Conservation (phyloP, 177 flowering plant species). For the Vitis hybrid region DNA sequence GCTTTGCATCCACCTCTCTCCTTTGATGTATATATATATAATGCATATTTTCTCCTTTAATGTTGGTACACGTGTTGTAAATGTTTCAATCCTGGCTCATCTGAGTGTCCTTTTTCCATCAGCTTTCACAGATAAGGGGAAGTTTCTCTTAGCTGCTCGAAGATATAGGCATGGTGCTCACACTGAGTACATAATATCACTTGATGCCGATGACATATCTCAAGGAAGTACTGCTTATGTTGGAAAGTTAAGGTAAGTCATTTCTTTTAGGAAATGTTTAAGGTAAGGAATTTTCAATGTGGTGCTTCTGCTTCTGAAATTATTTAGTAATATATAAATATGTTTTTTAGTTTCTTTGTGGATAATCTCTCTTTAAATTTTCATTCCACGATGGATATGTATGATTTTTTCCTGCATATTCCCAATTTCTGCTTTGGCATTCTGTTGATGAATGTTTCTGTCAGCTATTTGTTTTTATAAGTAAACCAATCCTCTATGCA, state of each 20-base stretch:
- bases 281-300: not conserved
- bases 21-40: not conserved
- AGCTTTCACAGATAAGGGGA: slow-evolving; percentile 81
- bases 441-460: too few species aligned
- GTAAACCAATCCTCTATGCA: too few species aligned
- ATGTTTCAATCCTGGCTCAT: not conserved
- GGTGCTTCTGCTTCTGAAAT: not conserved
- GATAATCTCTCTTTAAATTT: not conserved
- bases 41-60: not conserved
- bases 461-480: too few species aligned
- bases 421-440: not conserved
- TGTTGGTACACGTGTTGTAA: not conserved
- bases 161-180: slow-evolving; percentile 73
- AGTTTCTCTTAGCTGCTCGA: slow-evolving; percentile 90
- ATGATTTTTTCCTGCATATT: not conserved
- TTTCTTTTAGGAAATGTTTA: not conserved
- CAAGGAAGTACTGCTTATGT: slow-evolving; percentile 95
- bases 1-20: too few species aligned
- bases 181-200: slow-evolving; percentile 86
- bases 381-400: too few species aligned
- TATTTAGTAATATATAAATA: not conserved
- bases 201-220: slow-evolving; percentile 78
- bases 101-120: slow-evolving; percentile 9
- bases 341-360: not conserved
- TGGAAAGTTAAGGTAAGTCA: slow-evolving; percentile 85